Percentiles rank a stretch among this genome's conserved stretches.
phyloP scores from a whole-genome alignment of 2,329 filamentous ascomycete species.

The Aureobasidium sp. region DNA sequence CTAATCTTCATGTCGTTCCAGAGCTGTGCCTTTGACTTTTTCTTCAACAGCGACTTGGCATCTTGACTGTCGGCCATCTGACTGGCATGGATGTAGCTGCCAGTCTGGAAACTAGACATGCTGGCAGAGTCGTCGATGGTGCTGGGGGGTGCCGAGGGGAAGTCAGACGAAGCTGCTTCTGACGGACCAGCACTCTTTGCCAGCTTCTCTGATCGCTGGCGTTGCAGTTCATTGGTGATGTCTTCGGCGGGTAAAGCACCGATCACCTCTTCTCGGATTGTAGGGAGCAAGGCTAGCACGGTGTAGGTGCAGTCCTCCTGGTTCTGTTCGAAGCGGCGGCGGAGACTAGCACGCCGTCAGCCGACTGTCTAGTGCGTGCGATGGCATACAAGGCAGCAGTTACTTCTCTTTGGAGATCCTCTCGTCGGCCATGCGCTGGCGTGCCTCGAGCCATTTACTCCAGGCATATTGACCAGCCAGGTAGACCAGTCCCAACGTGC shows the following conservation, averaged over 20 bases:
- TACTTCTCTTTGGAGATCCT: constrained; percentile 95
- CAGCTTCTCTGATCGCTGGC: constrained; percentile 74
- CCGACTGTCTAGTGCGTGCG: neutral
- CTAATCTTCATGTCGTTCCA: constrained; percentile 98
- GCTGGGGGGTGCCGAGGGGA: constrained; percentile 55
- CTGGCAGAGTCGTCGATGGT: constrained; percentile 75
- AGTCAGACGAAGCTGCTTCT: constrained; percentile 51
- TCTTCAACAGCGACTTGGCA: constrained; percentile 44
- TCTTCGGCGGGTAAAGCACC: constrained; percentile 84
- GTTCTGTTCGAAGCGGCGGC: constrained; percentile 95
- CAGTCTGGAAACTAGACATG: constrained; percentile 67
- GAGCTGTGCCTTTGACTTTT: constrained; percentile 82
- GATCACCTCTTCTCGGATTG: constrained; percentile 82
- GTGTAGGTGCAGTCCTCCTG: constrained; percentile 98
- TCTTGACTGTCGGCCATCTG: constrained; percentile 53
- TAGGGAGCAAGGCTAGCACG: constrained; percentile 88
- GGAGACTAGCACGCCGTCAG: constrained; percentile 54
- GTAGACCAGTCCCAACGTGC: constrained; percentile 84
- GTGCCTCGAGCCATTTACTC: constrained; percentile 82
- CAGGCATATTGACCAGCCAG: constrained; percentile 88
- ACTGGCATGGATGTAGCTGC: constrained; percentile 76
- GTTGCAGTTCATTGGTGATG: constrained; percentile 87
- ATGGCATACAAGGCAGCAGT: neutral
- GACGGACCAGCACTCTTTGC: constrained; percentile 52
- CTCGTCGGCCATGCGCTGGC: constrained; percentile 94